Conservation (phyloP, 352 stramenopile genomes). For the Blastocystis sp. region DNA sequence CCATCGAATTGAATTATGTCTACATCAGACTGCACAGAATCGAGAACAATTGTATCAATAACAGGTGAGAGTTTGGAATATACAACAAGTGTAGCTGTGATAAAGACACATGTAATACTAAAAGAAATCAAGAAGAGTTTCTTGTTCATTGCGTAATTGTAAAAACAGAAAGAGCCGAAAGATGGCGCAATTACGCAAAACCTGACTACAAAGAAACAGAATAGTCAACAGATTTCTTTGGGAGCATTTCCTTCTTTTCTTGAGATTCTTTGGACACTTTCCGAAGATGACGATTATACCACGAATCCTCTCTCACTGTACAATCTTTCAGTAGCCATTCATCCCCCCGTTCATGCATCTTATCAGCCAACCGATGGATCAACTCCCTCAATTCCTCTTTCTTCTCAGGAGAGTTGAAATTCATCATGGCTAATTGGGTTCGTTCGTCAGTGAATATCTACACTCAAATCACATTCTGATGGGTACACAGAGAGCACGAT, state of each 20-base stretch:
- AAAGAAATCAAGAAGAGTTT: not conserved
- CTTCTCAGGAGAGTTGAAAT: not conserved
- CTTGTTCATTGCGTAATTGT: not conserved
- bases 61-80: not conserved
- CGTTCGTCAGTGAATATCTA: slow-evolving; percentile 42
- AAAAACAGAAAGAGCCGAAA: not conserved
- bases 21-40: not conserved
- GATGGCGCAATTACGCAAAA: too few relatives aligned
- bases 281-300: slow-evolving; percentile 47
- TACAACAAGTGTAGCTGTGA: not conserved
- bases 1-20: not conserved
- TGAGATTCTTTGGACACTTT: not conserved
- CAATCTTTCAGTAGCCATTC: slow-evolving; percentile 22
- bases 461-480: not conserved
- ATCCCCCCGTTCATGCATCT: slow-evolving; percentile 28
- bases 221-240: not conserved
- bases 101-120: not conserved
- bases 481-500: slow-evolving; percentile 4
- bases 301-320: slow-evolving; percentile 28
- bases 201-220: not conserved
- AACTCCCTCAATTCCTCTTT: not conserved
- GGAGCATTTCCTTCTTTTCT: not conserved
- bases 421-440: not conserved
- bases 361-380: not conserved
- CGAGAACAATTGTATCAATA: not conserved